Conservation (phyloP, 768 basidiomycete genomes). For the Mycena capillaripes region DNA sequence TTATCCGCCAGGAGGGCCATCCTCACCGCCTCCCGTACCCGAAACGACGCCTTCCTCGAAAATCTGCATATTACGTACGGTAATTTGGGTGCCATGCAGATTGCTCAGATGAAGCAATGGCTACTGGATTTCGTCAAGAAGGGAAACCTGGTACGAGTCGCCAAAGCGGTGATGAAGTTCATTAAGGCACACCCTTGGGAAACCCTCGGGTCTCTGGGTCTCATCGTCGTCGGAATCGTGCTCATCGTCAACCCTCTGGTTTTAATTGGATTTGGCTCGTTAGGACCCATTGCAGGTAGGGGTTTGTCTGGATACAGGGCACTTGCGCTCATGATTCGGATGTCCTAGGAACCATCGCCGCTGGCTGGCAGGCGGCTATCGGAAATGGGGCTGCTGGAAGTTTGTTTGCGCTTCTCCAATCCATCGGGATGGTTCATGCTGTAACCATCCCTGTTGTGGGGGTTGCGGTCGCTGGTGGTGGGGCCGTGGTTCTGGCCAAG, state of each 20-base stretch:
- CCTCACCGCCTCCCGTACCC: conserved; percentile 12
- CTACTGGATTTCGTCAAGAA: conserved; percentile 22
- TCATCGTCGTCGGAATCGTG: conserved; percentile 14
- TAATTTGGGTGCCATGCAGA: conserved; percentile 12
- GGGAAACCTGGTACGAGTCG: conserved; percentile 11
- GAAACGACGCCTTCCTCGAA: conserved; percentile 15
- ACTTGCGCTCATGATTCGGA: background rate
- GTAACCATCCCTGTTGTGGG: conserved; percentile 20
- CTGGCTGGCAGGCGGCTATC: conserved; percentile 21
- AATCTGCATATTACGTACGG: conserved; percentile 5
- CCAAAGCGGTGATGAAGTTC: conserved; percentile 17
- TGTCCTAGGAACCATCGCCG: conserved; percentile 20
- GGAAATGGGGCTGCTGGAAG: conserved; percentile 24
- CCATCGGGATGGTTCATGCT: conserved; percentile 19
- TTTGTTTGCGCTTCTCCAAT: conserved; percentile 24
- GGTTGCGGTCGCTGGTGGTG: conserved; percentile 16
- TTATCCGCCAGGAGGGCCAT: conserved; percentile 10
- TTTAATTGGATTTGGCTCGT: conserved; percentile 10
- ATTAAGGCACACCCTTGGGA: conserved; percentile 21
- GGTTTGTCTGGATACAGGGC: background rate
- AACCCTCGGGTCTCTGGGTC: background rate
- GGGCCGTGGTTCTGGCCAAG: conserved; percentile 16
- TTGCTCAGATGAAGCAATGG: conserved; percentile 11
- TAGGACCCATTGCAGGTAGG: conserved; percentile 17
- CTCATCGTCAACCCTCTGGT: conserved; percentile 22